A percentile compares a stretch with the other conserved stretches of the same genome.
Conservation (phyloP, 169 alveolate species). For the Cryptosporidium ryanae region DNA sequence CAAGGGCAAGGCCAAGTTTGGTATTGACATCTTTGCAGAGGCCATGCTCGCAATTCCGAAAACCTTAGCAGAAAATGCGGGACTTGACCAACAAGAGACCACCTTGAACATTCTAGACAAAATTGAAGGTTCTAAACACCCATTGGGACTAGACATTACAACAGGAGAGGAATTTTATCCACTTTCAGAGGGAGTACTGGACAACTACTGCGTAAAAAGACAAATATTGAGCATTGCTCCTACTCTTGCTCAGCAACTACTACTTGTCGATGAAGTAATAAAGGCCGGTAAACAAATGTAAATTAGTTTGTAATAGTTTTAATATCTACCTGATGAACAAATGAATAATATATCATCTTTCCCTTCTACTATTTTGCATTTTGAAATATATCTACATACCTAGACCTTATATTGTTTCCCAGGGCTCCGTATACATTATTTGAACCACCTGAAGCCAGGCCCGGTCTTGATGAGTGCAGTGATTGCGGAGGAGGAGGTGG, state of each 20-base stretch:
- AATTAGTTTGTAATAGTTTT: conserved; percentile 6
- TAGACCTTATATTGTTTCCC: conserved; percentile 18
- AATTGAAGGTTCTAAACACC: conserved; percentile 85
- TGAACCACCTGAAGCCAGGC: too few relatives aligned
- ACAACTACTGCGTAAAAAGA: conserved; percentile 95
- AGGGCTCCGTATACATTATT: too few relatives aligned
- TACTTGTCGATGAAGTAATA: conserved; percentile 97
- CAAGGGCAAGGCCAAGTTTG: conserved; percentile 95
- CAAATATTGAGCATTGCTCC: conserved; percentile 96
- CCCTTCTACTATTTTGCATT: conserved; percentile 6
- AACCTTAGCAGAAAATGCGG: conserved; percentile 96
- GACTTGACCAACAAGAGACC: conserved; percentile 94
- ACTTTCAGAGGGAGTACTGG: conserved; percentile 93
- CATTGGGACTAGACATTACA: conserved; percentile 94
- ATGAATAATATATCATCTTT: too few relatives aligned
- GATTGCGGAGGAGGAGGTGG: conserved; percentile 5
- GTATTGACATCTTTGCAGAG: conserved; percentile 96
- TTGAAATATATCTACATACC: conserved; percentile 68
- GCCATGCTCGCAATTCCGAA: conserved; percentile 95
- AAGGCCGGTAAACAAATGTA: conserved; percentile 97
- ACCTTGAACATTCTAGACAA: conserved; percentile 89
- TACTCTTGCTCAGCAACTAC: conserved; percentile 96
- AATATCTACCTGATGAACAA: background rate
- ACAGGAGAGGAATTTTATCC: conserved; percentile 94
- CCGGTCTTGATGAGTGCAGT: background rate